Base-by-base conservation (phyloP, 192 early-diverging fungal species). In the Rhizoclosmatium globosum region DNA sequence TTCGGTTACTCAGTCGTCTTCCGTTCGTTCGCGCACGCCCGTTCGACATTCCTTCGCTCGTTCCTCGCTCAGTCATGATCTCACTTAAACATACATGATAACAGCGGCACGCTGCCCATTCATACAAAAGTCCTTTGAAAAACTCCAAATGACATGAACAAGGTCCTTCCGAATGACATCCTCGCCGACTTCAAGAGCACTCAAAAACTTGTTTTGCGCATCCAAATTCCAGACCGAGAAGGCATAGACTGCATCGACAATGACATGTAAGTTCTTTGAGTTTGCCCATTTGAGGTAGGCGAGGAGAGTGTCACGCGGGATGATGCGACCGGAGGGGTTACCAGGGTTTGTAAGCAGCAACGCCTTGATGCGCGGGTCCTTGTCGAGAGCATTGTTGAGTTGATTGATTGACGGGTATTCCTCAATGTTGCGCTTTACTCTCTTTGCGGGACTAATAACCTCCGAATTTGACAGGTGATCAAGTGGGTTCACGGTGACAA, bases 111-210 rank as follows among this genome's bases (percentile, higher is more conserved):
- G 91, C 77, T 92, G 85, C 3, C 94, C 94, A 78, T 92, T 93
- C 46, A 93, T 80, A 19, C 89, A 85, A 87, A 97, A 95, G 82
- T 94, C 95, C 82, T 97, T 97, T 75, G 92, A 93, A 73, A 97
- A 79, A 21, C 92, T 90, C 82, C 94, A 95, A 41, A 95, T 71
- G 43, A 95, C 87, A 68, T 95, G 90, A 15, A 93, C 85, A 6
- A 3, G 19, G 43, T 6, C 21, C 15, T 19, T 17, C 19, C 44
- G 31, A 43, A 68, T 47, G n/a, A 68, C 15, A 68, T 68, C 66
- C 47, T 47, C 44, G 39, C 21, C 38, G 13, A 68, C 6, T 1
- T 6, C 44, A 39, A 68, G 43, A 19, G 46, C 66, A 47, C 31
- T 42, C 11, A 47, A 9, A 47, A 68, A 68, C 11, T 23, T 41